A percentile compares a stretch with the other conserved stretches of the same genome.
Evolutionary conservation across 768 basidiomycete species (phyloP).

Genomic region (Erythrobasidium yunnanense): DNA sequence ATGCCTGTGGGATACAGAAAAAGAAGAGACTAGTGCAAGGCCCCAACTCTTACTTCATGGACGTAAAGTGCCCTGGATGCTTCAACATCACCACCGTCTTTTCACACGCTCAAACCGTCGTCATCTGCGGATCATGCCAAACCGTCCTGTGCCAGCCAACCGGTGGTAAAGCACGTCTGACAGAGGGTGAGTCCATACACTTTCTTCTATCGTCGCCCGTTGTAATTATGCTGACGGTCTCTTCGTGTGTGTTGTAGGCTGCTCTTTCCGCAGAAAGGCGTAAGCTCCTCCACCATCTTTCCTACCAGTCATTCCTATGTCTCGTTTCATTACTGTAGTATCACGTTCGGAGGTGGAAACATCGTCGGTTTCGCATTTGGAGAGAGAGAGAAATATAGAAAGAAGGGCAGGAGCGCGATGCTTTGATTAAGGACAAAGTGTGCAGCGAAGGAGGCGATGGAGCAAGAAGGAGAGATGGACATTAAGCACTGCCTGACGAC

Average conservation of each 20-base stretch:
- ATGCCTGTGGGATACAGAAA: constrained; percentile 42
- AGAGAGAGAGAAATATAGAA: no score
- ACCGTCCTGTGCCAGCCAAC: constrained; percentile 95
- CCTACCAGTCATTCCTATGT: no score
- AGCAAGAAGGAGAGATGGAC: no score
- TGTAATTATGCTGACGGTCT: neutral
- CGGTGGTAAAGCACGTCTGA: constrained; percentile 93
- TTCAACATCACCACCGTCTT: constrained; percentile 94
- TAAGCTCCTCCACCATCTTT: no score
- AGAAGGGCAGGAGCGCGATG: no score
- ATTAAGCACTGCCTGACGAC: no score
- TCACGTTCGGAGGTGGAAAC: no score
- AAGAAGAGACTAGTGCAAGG: constrained; percentile 98
- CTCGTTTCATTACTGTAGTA: no score
- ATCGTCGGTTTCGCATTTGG: no score
- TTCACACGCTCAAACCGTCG: constrained; percentile 97
- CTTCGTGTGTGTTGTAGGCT: constrained; percentile 50
- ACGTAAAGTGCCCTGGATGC: constrained; percentile 97
- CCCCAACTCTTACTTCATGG: constrained; percentile 99
- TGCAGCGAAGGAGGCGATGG: no score
- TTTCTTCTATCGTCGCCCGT: neutral
- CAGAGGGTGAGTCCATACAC: constrained; percentile 63
- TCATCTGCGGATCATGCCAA: constrained; percentile 82
- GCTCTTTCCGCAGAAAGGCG: constrained; percentile 90
- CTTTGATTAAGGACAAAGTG: no score